A percentile compares a stretch with the other conserved stretches of the same genome.
Evolutionary conservation across 306 rosid species (phyloP).

Genomic region (Cajanus cajan): DNA sequence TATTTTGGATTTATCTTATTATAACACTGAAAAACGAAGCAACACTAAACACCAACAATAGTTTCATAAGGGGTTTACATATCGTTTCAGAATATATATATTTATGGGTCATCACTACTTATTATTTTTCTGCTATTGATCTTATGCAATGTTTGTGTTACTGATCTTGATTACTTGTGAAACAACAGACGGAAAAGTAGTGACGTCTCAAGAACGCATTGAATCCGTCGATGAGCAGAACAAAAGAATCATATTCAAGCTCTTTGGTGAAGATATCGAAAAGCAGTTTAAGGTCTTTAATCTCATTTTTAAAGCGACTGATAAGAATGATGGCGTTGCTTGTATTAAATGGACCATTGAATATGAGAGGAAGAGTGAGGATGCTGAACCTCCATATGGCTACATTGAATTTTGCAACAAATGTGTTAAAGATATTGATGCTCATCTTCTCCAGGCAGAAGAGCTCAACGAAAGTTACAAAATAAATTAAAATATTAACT

Average conservation of each 20-base stretch:
- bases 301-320: not conserved
- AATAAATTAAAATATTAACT: no score
- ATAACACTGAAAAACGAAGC: no score
- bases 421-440: conserved; percentile 10
- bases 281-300: no score
- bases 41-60: no score
- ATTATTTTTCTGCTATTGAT: no score
- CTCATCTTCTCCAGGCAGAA: not conserved
- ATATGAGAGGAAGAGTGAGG: conserved; percentile 15
- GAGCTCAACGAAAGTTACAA: no score
- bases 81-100: no score
- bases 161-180: not conserved
- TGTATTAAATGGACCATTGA: not conserved
- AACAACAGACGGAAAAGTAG: conserved; percentile 7
- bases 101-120: no score
- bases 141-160: not conserved
- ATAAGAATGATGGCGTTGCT: not conserved
- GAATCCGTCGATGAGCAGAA: conserved; percentile 9
- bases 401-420: not conserved
- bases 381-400: conserved; percentile 19
- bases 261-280: conserved; percentile 26
- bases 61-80: no score
- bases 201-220: not conserved
- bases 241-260: not conserved
- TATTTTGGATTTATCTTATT: no score